Conservation (phyloP, 768 basidiomycete genomes). For the Lentinula sp. region DNA sequence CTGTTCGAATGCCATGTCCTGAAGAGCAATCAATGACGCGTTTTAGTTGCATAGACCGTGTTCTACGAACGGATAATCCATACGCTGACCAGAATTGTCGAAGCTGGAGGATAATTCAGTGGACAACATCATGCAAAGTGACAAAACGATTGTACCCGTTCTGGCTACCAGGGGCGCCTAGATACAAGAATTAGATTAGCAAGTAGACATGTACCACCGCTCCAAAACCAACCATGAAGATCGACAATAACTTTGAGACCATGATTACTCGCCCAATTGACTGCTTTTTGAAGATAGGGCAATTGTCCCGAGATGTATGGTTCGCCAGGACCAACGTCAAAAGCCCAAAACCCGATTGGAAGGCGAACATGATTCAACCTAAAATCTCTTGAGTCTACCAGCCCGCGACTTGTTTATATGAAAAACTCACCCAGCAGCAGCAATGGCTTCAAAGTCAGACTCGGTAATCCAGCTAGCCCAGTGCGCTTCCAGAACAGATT, state of each 20-base stretch:
- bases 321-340: constrained; percentile 71
- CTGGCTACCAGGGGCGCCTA: constrained; percentile 76
- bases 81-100: constrained; percentile 74
- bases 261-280: constrained; percentile 62
- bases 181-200: constrained; percentile 13
- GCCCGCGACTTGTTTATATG: constrained; percentile 3
- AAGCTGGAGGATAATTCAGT: constrained; percentile 29
- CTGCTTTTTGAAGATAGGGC: constrained; percentile 61
- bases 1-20: constrained; percentile 58
- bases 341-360: constrained; percentile 83
- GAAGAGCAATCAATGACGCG: neutral
- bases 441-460: constrained; percentile 68
- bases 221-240: constrained; percentile 40
- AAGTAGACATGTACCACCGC: constrained; percentile 21
- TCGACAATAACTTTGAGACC: constrained; percentile 81
- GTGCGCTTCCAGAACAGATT: constrained; percentile 49
- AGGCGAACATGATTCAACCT: constrained; percentile 80
- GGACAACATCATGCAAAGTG: neutral
- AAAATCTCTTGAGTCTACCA: constrained; percentile 6
- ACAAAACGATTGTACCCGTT: constrained; percentile 50
- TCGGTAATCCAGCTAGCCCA: constrained; percentile 87
- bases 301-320: constrained; percentile 77
- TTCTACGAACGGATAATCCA: constrained; percentile 42
- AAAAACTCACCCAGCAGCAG: constrained; percentile 58
- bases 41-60: neutral